Evolutionary conservation across 768 basidiomycete species (phyloP), one percentile per base, ranked within the genome.

Genomic region (Mycena kentingensis): DNA sequence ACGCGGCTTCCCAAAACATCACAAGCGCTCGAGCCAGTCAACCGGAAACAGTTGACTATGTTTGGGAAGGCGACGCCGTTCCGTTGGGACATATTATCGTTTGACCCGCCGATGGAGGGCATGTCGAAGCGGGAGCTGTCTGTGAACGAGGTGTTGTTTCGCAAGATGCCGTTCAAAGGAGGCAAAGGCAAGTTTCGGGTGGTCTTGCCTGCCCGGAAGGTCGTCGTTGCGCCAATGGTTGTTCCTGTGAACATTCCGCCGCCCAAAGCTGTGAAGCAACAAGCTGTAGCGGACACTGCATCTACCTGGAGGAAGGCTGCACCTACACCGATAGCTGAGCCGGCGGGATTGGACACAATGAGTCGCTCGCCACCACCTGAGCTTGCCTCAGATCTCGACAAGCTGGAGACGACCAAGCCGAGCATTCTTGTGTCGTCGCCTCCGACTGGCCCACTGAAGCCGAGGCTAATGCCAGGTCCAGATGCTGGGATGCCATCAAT

Each of bases 291-390:
- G 13, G 77, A 78, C 51, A 72, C 67, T 10, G 63, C 69, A 4
- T 51, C 65, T 7, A 75, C 77, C 10, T 81, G 79, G 80, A 71
- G 80, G 44, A 79, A 77, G 58, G 57, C 71, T 27, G 54, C 63
- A 25, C 57, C 64, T 18, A 52, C 62, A 5, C 57, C 59, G 43
- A 58, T 47, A 58, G 24, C 60, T 50, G 34, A 65, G 63, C 21
- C 49, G 19, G 57, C 63, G 13, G 66, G 55, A 36, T 72, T 86
- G 16, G 70, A 81, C 51, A 82, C 84, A 7, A 78, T 77, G 21
- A 88, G 85, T 60, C 78, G 84, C 39, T 88, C 87, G 1, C 85
- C 85, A 21, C 83, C 83, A 41, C 87, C 86, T 2, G 81, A 83
- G 19, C 60, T 69, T 15, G 68, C 71, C 24, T 65, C 72, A 7